These are phyloP conservation scores for Gymnopus androsaceus DNA, from an alignment of 1,284 basidiomycete genomes.

Conservation along the genomic window DNA sequence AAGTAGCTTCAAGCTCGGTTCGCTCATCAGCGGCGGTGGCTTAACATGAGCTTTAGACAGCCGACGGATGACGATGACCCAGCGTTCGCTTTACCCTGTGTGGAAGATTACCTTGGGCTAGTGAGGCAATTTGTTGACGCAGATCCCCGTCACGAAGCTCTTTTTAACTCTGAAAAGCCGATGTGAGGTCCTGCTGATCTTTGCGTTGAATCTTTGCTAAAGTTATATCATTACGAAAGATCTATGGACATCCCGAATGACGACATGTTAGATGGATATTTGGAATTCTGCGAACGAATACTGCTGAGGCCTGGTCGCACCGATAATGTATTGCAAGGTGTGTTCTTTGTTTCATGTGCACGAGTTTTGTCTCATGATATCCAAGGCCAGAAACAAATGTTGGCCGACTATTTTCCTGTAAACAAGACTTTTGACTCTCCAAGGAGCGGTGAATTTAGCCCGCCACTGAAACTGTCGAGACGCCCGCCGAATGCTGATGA, in stretches of 20 bases:
- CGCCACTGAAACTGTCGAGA: neutral
- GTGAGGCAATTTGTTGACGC: conserved; percentile 44
- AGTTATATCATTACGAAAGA: conserved; percentile 35
- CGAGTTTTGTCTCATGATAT: neutral
- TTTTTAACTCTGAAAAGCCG: conserved; percentile 37
- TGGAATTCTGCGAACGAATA: conserved; percentile 64
- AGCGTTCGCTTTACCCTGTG: conserved; percentile 61
- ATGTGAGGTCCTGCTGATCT: conserved; percentile 29
- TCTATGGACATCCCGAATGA: conserved; percentile 56
- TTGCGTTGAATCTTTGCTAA: neutral
- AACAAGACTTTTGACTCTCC: neutral
- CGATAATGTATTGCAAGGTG: conserved; percentile 26
- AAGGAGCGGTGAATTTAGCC: neutral
- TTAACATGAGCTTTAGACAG: conserved; percentile 28
- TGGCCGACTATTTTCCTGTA: conserved; percentile 49
- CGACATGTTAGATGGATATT: conserved; percentile 62
- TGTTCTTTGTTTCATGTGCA: conserved; percentile 18
- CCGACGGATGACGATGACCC: conserved; percentile 56
- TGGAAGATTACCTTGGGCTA: conserved; percentile 52
- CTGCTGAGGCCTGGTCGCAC: conserved; percentile 45
- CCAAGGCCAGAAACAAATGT: conserved; percentile 28
- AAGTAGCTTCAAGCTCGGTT: conserved; percentile 20
- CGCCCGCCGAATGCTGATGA: too few species aligned
- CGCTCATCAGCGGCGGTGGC: neutral
- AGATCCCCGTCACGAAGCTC: conserved; percentile 30